phyloP scores from a whole-genome alignment of 2,329 filamentous ascomycete genomes.

The Sporothrix inflata region DNA sequence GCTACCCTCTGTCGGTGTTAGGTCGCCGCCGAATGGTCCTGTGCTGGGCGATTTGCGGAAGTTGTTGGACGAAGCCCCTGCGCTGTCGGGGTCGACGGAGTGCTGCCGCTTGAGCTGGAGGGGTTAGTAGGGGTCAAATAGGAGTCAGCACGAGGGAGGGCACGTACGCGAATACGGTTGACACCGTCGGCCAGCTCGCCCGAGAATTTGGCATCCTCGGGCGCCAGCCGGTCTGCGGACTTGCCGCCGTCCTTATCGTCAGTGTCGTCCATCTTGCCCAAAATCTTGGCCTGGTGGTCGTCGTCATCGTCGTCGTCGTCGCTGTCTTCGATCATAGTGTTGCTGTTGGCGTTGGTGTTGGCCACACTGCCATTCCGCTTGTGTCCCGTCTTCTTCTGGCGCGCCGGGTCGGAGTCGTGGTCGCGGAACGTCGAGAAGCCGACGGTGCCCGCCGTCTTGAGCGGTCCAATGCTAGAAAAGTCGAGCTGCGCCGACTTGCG shows the following conservation, averaged over 20 bases:
- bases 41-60: slow-evolving; percentile 52
- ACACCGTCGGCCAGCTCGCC: slow-evolving; percentile 80
- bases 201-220: slow-evolving; percentile 72
- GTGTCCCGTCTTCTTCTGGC: slow-evolving; percentile 63
- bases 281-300: slow-evolving; percentile 44
- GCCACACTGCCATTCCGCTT: slow-evolving; percentile 55
- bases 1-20: slow-evolving; percentile 48
- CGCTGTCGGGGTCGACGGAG: slow-evolving; percentile 68
- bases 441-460: slow-evolving; percentile 85
- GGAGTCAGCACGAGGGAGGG: not conserved
- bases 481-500: slow-evolving; percentile 82
- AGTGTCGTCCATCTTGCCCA: slow-evolving; percentile 67
- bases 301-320: slow-evolving; percentile 77
- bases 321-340: slow-evolving; percentile 69
- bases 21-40: slow-evolving; percentile 45
- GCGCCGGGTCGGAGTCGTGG: slow-evolving; percentile 56
- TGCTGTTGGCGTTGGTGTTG: slow-evolving; percentile 49
- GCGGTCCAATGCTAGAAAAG: slow-evolving; percentile 79
- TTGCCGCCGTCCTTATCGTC: slow-evolving; percentile 60
- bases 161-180: slow-evolving; percentile 76
- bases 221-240: slow-evolving; percentile 60
- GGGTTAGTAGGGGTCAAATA: slow-evolving; percentile 30
- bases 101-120: slow-evolving; percentile 77
- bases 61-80: slow-evolving; percentile 43
- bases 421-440: slow-evolving; percentile 90